Percentiles rank a stretch among this genome's conserved stretches.
These are phyloP conservation scores for Fusarium sp. DNA, from an alignment of 2,329 filamentous ascomycete genomes.

Conservation along the genomic window DNA sequence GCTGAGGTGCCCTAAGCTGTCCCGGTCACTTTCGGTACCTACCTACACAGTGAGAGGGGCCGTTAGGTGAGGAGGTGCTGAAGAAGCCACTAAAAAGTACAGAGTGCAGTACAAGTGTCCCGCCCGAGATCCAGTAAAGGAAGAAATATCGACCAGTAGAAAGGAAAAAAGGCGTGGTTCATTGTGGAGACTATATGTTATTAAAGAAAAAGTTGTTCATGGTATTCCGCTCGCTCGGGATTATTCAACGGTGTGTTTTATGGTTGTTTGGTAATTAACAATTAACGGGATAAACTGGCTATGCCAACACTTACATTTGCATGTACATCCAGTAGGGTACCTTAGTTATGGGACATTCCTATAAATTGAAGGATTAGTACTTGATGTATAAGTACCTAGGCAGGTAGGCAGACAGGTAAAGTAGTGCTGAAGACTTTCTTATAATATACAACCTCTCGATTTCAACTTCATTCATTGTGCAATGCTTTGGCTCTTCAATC, in stretches of 20 bases:
- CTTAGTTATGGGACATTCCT: too few relatives aligned
- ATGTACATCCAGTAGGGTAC: neutral
- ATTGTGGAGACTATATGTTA: conserved; percentile 6
- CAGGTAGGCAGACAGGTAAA: too few relatives aligned
- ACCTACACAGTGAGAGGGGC: conserved; percentile 24
- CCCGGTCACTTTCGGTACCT: conserved; percentile 3
- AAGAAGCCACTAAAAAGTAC: conserved; percentile 23
- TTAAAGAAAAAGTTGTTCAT: conserved; percentile 3
- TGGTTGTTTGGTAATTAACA: neutral
- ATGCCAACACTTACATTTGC: neutral
- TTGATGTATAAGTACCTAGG: too few relatives aligned
- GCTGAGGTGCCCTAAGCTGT: neutral
- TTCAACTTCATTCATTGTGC: conserved; percentile 1
- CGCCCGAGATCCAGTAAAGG: neutral
- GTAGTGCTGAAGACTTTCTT: too few relatives aligned
- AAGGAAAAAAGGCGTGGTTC: conserved; percentile 3
- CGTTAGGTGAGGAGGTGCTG: conserved; percentile 7
- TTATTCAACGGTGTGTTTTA: neutral
- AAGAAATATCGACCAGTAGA: conserved; percentile 15
- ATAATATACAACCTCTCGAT: neutral
- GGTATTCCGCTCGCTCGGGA: neutral
- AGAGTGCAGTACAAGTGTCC: neutral
- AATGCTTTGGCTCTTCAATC: neutral
- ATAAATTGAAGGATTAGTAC: too few relatives aligned
- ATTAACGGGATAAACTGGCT: neutral